Evolutionary conservation across 2,329 filamentous ascomycete genomes (phyloP).

Genomic region (Penicillium italicum): DNA sequence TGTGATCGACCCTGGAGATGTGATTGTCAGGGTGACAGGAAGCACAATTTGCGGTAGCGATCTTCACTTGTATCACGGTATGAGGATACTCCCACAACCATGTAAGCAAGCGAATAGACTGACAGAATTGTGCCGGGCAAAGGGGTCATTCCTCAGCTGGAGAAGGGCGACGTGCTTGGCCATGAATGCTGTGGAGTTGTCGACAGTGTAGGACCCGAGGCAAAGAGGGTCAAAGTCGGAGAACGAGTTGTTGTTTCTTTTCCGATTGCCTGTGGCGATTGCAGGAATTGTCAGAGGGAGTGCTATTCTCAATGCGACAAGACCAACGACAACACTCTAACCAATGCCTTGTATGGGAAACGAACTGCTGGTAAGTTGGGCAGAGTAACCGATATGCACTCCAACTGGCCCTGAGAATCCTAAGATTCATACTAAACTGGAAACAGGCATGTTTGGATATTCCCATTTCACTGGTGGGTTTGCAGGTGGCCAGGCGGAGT

Average conservation of each 20-base stretch:
- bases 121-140: not conserved
- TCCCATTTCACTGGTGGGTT: slow-evolving; percentile 78
- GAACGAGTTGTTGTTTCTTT: slow-evolving; percentile 79
- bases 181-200: slow-evolving; percentile 54
- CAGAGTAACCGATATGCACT: not conserved
- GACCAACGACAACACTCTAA: slow-evolving; percentile 70
- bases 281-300: slow-evolving; percentile 75
- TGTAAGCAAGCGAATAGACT: not conserved
- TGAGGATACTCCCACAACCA: not conserved
- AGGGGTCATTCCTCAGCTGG: slow-evolving; percentile 54
- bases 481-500: slow-evolving; percentile 83
- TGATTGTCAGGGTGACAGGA: slow-evolving; percentile 74
- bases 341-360: slow-evolving; percentile 73
- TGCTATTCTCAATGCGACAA: slow-evolving; percentile 74
- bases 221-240: slow-evolving; percentile 55
- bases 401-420: not conserved
- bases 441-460: slow-evolving; percentile 62
- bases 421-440: not conserved
- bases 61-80: slow-evolving; percentile 50
- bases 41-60: slow-evolving; percentile 61
- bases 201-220: slow-evolving; percentile 53
- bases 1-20: slow-evolving; percentile 69
- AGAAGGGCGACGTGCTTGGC: slow-evolving; percentile 65
- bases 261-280: slow-evolving; percentile 68
- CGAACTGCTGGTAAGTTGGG: slow-evolving; percentile 60